Evolutionary conservation across 495 filamentous ascomycete genomes (phyloP).

Genomic region (Daldinia grandis): DNA sequence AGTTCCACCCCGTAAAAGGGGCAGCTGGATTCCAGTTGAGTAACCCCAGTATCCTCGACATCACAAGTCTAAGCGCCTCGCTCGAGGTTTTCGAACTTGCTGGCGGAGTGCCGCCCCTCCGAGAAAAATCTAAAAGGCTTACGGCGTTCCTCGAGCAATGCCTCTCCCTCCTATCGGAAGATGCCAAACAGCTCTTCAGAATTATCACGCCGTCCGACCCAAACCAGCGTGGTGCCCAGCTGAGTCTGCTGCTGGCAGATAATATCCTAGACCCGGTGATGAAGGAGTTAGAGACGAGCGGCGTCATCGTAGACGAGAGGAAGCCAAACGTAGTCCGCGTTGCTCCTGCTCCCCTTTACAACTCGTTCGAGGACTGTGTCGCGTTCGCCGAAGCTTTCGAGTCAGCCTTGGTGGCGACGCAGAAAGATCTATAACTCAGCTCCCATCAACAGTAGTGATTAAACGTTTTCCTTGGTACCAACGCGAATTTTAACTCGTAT

Average conservation of each 20-base stretch:
- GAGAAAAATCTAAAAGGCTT: conserved; percentile 76
- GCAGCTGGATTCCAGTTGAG: conserved; percentile 75
- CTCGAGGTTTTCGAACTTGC: conserved; percentile 81
- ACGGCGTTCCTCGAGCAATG: conserved; percentile 84
- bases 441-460: not conserved
- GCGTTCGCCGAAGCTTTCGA: conserved; percentile 73
- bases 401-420: conserved; percentile 56
- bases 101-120: conserved; percentile 69
- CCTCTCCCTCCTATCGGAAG: conserved; percentile 58
- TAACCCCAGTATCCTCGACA: conserved; percentile 72
- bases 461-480: not conserved
- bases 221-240: conserved; percentile 80
- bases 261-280: conserved; percentile 76
- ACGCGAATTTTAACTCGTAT: not conserved
- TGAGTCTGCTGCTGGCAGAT: conserved; percentile 75
- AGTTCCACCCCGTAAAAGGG: conserved; percentile 76
- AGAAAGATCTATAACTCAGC: conserved; percentile 17
- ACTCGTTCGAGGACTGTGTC: conserved; percentile 81
- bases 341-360: conserved; percentile 92
- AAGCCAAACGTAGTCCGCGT: conserved; percentile 90
- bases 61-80: conserved; percentile 75
- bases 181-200: conserved; percentile 63
- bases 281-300: conserved; percentile 69
- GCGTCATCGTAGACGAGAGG: conserved; percentile 87
- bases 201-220: conserved; percentile 84